phyloP scores from a whole-genome alignment of 1,284 basidiomycete genomes.

The Porodaedalea pini region DNA sequence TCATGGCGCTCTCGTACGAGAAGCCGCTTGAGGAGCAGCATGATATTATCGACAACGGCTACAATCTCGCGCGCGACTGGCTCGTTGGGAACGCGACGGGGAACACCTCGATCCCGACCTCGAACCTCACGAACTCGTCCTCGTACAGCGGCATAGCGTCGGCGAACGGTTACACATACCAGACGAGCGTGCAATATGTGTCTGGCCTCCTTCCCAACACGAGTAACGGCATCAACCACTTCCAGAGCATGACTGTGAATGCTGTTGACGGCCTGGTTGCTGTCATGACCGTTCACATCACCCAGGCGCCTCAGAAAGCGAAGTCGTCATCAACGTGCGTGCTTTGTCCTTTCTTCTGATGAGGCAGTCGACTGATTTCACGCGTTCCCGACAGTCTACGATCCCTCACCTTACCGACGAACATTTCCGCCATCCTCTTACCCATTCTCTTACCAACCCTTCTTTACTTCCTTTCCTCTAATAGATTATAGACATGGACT shows the following conservation, averaged over 20 bases:
- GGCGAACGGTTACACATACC: conserved; percentile 63
- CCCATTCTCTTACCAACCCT: conserved; percentile 8
- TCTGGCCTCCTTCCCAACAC: conserved; percentile 67
- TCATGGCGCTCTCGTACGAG: conserved; percentile 81
- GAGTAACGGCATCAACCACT: conserved; percentile 78
- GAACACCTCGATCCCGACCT: conserved; percentile 44
- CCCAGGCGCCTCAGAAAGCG: conserved; percentile 24
- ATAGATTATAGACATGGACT: conserved; percentile 9
- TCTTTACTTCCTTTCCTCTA: conserved; percentile 8
- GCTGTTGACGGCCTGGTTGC: conserved; percentile 87
- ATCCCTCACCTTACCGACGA: conserved; percentile 2
- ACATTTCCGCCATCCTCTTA: not conserved
- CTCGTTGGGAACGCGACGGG: conserved; percentile 77
- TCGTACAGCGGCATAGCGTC: conserved; percentile 57
- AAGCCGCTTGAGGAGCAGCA: conserved; percentile 53
- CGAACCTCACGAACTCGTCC: conserved; percentile 53
- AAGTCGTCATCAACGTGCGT: conserved; percentile 15
- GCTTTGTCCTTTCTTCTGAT: not conserved
- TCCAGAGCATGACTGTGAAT: conserved; percentile 56
- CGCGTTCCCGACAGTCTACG: not conserved
- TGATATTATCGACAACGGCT: conserved; percentile 58
- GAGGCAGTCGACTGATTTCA: not conserved
- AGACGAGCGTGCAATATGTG: conserved; percentile 63
- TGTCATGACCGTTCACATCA: conserved; percentile 72
- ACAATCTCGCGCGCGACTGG: conserved; percentile 68